Base-by-base conservation (phyloP, 345 rosid species). In the Salix udensis region DNA sequence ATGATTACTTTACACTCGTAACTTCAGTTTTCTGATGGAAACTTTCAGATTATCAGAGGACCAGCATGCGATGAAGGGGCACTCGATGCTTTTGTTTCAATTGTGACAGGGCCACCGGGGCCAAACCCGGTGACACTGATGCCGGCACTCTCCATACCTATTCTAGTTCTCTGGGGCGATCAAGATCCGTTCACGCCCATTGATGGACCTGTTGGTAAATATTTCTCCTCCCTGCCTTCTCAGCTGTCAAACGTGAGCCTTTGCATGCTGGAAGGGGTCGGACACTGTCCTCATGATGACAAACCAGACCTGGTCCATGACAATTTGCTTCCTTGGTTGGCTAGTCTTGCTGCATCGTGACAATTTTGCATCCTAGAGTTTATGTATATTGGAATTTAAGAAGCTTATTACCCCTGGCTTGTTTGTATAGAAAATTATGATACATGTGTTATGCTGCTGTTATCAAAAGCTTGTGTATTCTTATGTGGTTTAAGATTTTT, bases 251-350 rank as follows among this genome's bases (percentile, higher is more conserved):
- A 94, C 48, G 90, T 92, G 68, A 88, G 40, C 74, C 87, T 94
- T 42, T 76, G 70, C 34, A 84, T 92, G 68, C 74, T 94, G 72
- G 84, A 85, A 86, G 98, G 92, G 7, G 98, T 88, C 24, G 97
- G 98, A 44, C 97, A 94, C 44, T 91, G 97, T 73, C 98, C 97
- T 31, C 94, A 92, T 82, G 98, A 94, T 65, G 98, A 92, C 81
- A 84, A 86, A 44, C 97, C 97, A 0, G 87, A 88, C 15, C 86
- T 90, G 80, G 95, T 94, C 28, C 97, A 92, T 40, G 80, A 85
- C 4, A 87, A 86, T 76, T 77, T 94, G 78, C 94, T 94, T 55
- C 97, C 98, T 15, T 91, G 98, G 98, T 72, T 94, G 68, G 87
- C 83, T 68, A 65, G 82, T 39, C 86, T 90, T 68, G 31, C 86